Evolutionary conservation across 805 yeast species (phyloP).

Genomic region (Pichia cephalocereana): DNA sequence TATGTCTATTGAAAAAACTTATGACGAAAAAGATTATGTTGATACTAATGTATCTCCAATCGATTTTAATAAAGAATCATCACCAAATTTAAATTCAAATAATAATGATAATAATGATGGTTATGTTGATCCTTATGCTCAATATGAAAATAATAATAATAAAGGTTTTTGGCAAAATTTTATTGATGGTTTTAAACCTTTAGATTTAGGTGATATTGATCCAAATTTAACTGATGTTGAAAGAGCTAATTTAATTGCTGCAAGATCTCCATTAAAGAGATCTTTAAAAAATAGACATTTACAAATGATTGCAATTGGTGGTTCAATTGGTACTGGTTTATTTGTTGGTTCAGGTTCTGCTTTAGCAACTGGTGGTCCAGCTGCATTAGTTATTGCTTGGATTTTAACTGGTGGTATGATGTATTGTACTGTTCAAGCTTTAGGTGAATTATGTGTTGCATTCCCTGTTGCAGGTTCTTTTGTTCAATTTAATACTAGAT

Average conservation of each 20-base stretch:
- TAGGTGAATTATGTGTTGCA: slow-evolving; percentile 55
- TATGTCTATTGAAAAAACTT: background rate
- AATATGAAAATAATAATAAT: background rate
- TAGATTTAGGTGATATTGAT: slow-evolving; percentile 31
- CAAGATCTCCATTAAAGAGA: slow-evolving; percentile 42
- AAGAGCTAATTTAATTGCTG: slow-evolving; percentile 37
- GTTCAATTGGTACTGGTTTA: slow-evolving; percentile 77
- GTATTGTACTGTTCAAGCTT: slow-evolving; percentile 53
- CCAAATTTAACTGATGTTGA: slow-evolving; percentile 36
- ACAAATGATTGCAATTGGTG: slow-evolving; percentile 78
- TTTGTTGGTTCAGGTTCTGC: slow-evolving; percentile 67
- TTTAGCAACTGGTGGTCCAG: slow-evolving; percentile 64
- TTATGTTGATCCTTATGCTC: slow-evolving; percentile 5
- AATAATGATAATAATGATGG: background rate
- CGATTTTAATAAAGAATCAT: slow-evolving; percentile 13
- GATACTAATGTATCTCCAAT: background rate
- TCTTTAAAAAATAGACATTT: slow-evolving; percentile 55
- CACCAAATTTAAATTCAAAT: slow-evolving; percentile 17
- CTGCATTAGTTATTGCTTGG: slow-evolving; percentile 55
- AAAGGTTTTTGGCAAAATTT: slow-evolving; percentile 18
- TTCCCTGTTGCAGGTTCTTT: slow-evolving; percentile 61
- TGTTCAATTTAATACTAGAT: slow-evolving; percentile 50
- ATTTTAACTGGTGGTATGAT: slow-evolving; percentile 50
- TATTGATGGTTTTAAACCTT: slow-evolving; percentile 25
- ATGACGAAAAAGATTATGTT: background rate